phyloP scores from a whole-genome alignment of 73 alveolate genomes.

The Tetrahymena borealis region DNA sequence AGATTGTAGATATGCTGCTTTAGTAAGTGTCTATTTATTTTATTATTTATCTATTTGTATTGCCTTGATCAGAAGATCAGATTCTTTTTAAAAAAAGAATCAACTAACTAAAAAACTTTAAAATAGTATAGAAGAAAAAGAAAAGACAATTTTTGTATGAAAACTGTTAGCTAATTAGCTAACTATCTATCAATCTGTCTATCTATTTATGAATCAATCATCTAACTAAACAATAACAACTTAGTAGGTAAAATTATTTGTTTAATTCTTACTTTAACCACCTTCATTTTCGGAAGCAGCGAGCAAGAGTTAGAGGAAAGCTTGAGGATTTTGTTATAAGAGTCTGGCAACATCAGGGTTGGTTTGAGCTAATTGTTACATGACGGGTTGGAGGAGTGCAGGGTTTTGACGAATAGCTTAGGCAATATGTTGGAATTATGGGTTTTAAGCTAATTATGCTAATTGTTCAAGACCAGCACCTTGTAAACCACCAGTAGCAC shows the following conservation, averaged over 20 bases:
- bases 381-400: constrained; percentile 10
- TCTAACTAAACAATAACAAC: too few species aligned
- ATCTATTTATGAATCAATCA: background rate
- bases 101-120: too few species aligned
- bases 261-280: background rate
- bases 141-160: too few species aligned
- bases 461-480: background rate
- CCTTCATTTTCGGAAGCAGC: constrained; percentile 16
- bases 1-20: too few species aligned
- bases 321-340: constrained; percentile 29
- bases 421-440: constrained; percentile 26
- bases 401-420: constrained; percentile 20
- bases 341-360: constrained; percentile 17
- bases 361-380: constrained; percentile 3
- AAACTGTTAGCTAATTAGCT: too few species aligned
- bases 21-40: too few species aligned
- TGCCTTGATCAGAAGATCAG: too few species aligned
- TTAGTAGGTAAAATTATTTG: too few species aligned
- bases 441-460: constrained; percentile 1
- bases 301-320: constrained; percentile 10
- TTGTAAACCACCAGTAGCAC: background rate
- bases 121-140: too few species aligned
- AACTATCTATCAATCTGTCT: too few species aligned
- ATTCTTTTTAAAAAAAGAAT: too few species aligned
- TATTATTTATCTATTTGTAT: too few species aligned